These are phyloP conservation scores for Endocalyx cinctus DNA, from an alignment of 2,329 filamentous ascomycete genomes.

Conservation along the genomic window DNA sequence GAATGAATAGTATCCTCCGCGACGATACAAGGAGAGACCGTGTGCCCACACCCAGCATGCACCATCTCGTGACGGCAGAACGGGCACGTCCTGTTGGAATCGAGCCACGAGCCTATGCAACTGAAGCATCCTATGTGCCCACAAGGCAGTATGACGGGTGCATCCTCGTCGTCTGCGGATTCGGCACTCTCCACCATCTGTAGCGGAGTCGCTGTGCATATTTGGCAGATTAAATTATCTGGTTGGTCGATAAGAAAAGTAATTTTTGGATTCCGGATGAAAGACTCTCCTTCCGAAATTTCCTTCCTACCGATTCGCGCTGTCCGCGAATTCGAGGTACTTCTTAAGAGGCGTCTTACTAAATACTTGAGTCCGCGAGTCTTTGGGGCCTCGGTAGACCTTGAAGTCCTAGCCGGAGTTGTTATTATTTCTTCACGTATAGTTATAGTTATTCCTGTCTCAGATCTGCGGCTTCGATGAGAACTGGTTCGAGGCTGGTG, in stretches of 20 bases:
- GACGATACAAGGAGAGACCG: conserved; percentile 19
- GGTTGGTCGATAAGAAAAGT: conserved; percentile 24
- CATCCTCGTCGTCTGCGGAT: neutral
- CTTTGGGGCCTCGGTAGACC: too few species aligned
- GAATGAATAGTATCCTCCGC: conserved; percentile 24
- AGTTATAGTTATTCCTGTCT: too few species aligned
- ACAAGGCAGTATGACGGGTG: conserved; percentile 29
- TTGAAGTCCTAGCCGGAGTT: too few species aligned
- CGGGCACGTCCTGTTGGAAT: conserved; percentile 22
- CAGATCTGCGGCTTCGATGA: too few species aligned
- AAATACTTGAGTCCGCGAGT: conserved; percentile 14
- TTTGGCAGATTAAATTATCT: conserved; percentile 16
- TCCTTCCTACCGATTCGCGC: neutral
- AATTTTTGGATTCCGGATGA: conserved; percentile 19
- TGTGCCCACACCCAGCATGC: conserved; percentile 27
- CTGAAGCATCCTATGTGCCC: conserved; percentile 28
- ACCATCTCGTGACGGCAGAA: conserved; percentile 28
- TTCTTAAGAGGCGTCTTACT: conserved; percentile 8
- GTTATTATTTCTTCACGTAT: too few species aligned
- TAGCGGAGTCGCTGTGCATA: conserved; percentile 15
- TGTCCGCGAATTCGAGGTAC: neutral
- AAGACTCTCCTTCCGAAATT: conserved; percentile 9
- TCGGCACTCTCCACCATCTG: conserved; percentile 7
- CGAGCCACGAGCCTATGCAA: conserved; percentile 27
- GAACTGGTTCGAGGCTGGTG: too few species aligned